phyloP scores from a whole-genome alignment of 139 green algal genomes.

The Ettlia oleoabundans region DNA sequence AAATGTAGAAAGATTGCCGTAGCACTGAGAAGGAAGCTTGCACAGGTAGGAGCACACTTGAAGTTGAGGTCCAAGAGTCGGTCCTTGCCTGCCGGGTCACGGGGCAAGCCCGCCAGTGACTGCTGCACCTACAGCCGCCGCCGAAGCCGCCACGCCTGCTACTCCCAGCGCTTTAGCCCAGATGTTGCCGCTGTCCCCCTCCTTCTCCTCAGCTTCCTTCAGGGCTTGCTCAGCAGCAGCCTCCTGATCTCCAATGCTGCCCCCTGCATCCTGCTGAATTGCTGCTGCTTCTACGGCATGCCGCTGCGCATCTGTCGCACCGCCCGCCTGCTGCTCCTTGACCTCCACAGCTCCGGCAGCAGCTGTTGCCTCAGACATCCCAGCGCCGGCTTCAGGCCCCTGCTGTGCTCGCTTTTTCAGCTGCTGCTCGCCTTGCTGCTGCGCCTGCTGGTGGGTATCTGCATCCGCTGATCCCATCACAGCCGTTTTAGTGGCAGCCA shows the following conservation, averaged over 20 bases:
- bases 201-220: not conserved
- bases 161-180: constrained; percentile 12
- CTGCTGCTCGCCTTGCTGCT: not conserved
- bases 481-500: not conserved
- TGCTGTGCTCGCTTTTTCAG: constrained; percentile 4
- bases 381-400: no score
- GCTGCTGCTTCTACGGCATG: constrained; percentile 1
- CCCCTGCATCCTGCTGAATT: not conserved
- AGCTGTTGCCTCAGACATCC: not conserved
- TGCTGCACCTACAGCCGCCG: not conserved
- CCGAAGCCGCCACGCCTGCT: constrained; percentile 4
- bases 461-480: not conserved
- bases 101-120: no score
- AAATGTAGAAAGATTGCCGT: no score
- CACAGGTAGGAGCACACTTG: no score
- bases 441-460: not conserved
- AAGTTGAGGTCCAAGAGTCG: no score
- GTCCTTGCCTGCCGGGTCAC: no score
- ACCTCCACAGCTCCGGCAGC: not conserved
- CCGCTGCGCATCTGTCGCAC: not conserved
- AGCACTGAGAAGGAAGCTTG: no score
- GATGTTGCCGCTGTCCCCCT: constrained; percentile 13
- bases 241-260: not conserved
- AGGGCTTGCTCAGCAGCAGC: not conserved
- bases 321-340: not conserved